Evolutionary conservation across 2,329 filamentous ascomycete genomes (phyloP), one percentile per base, ranked within the genome.

Genomic region (Talaromyces pinophilus): DNA sequence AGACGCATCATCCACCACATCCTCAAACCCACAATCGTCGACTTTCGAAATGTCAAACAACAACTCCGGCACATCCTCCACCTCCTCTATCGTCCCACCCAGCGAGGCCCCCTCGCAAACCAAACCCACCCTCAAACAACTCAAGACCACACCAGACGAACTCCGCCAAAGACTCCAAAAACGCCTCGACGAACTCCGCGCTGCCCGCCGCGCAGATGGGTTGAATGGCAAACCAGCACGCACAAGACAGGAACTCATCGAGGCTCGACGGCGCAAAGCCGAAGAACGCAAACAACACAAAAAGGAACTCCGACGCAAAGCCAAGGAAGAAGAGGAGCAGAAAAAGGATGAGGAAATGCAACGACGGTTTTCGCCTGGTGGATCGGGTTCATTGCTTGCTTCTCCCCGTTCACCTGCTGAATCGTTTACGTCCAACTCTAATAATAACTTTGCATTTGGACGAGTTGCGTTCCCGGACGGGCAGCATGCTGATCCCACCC

Each of bases 391-490:
- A 15, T 84, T 87, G 1, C 80, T 87, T 63, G 83, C 75, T 72
- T 85, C 83, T 4, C 83, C 84, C 7, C 80, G 82, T 57, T 84
- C 84, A 46, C 83, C 84, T n/a, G 75, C 77, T 33, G 74, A 81
- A 30, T 79, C 77, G 0, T 75, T 77, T 66, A 71, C 75, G 15
- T 73, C 74, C 6, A 73, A 72, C 62, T 74, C 85, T 69, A 89
- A 88, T 74, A 91, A 90, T 81, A 96, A 97, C 76, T 67, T 67
- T 35, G 88, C 92, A 5, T 99, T 98, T 77, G 93, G 93, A 38
- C 90, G 92, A 42, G 88, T 99, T n/a, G 88, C 92, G 11, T 99
- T 98, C 76, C 87, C 87, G 4, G 94, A 98, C 75, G 94, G 94
- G 46, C 86, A 92, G 62, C 86, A 90, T 69, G 84, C 96, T 59